These are phyloP conservation scores for Cryptomeria japonica DNA, from an alignment of 75 land plant species.

Conservation along the genomic window DNA sequence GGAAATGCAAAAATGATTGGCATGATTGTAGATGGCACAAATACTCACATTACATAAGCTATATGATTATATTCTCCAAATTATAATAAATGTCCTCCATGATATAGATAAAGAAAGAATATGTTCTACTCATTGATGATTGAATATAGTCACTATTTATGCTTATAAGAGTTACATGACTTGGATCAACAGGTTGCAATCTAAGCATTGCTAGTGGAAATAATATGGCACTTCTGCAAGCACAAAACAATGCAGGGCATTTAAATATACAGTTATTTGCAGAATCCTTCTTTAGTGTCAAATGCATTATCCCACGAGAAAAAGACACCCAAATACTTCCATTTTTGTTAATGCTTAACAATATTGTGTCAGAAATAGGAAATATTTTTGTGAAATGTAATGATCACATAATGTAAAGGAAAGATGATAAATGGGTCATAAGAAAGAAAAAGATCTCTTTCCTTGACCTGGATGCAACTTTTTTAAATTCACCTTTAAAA, in stretches of 20 bases:
- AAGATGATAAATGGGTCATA: not conserved
- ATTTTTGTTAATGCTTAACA: not conserved
- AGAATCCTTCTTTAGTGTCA: not conserved
- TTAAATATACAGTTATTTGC: not conserved
- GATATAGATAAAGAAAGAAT: not conserved
- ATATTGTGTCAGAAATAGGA: not conserved
- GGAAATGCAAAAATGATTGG: not conserved
- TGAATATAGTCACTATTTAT: not conserved
- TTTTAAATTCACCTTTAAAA: constrained; percentile 66
- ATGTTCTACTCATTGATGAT: not conserved
- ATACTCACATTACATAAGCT: not conserved
- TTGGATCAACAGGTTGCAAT: not conserved
- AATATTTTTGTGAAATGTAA: not conserved
- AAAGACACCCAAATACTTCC: not conserved
- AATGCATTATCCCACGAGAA: not conserved
- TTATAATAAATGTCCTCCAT: not conserved
- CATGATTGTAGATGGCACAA: not conserved
- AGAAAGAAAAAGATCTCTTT: not conserved
- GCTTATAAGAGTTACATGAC: not conserved
- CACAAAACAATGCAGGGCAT: not conserved
- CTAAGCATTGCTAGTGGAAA: not conserved
- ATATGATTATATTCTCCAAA: not conserved
- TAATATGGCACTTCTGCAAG: not conserved
- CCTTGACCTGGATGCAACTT: constrained; percentile 2
- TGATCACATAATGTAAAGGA: not conserved